Conservation (phyloP, 768 basidiomycete species). For the Tricholoma saponaceum region DNA sequence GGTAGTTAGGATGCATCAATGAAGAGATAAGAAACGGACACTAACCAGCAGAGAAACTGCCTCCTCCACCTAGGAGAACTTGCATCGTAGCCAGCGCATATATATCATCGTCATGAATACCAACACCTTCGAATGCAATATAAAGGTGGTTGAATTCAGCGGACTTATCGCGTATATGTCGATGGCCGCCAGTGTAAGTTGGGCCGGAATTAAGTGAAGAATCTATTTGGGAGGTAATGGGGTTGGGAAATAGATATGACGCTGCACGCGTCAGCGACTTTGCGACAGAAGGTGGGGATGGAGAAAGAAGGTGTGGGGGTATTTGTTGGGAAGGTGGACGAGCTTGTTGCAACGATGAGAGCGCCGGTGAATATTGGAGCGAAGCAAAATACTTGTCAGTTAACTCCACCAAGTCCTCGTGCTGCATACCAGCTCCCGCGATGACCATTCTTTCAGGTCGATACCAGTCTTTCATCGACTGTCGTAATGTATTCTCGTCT, state of each 20-base stretch:
- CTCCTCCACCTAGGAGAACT: conserved; percentile 91
- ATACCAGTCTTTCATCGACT: conserved; percentile 79
- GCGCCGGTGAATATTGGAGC: conserved; percentile 37
- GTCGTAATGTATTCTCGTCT: conserved; percentile 54
- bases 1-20: not conserved
- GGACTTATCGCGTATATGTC: conserved; percentile 54
- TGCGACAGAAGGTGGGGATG: conserved; percentile 48
- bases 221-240: conserved; percentile 18
- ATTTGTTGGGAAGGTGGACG: conserved; percentile 27
- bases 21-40: conserved; percentile 1
- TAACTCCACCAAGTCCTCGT: conserved; percentile 84
- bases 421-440: conserved; percentile 89
- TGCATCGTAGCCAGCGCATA: conserved; percentile 94
- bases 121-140: conserved; percentile 86
- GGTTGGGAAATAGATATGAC: conserved; percentile 62
- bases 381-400: conserved; percentile 81
- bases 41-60: conserved; percentile 89
- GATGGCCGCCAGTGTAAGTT: conserved; percentile 83
- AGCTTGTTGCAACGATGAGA: conserved; percentile 21
- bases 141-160: conserved; percentile 91
- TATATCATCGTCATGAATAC: conserved; percentile 88
- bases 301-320: conserved; percentile 56
- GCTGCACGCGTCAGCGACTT: conserved; percentile 77
- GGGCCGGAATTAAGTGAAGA: conserved; percentile 33
- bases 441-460: conserved; percentile 93